Evolutionary conservation across 306 rosid genomes (phyloP).

Genomic region (Urtica urens): DNA sequence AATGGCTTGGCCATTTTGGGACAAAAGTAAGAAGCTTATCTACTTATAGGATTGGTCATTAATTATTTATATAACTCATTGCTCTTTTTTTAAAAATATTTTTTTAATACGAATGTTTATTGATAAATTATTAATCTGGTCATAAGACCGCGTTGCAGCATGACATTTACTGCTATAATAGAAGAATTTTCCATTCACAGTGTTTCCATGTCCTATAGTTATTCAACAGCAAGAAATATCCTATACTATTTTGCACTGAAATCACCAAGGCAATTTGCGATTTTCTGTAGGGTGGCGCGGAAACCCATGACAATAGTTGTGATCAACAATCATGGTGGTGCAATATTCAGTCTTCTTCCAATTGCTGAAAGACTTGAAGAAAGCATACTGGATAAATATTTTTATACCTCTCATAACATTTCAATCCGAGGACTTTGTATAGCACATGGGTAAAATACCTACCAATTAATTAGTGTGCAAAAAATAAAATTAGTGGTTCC

Average conservation of each 20-base stretch:
- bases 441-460: conserved; percentile 70
- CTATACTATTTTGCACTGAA: not conserved
- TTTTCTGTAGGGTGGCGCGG: conserved; percentile 64
- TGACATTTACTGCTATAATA: no score
- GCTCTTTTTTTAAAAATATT: not conserved
- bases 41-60: conserved; percentile 12
- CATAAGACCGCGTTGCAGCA: no score
- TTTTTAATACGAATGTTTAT: no score
- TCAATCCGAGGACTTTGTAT: conserved; percentile 48
- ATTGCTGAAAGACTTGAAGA: conserved; percentile 56
- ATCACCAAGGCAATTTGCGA: no score
- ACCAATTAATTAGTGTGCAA: not conserved
- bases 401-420: conserved; percentile 73
- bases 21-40: conserved; percentile 49
- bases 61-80: not conserved
- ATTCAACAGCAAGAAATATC: not conserved
- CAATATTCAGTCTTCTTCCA: conserved; percentile 84
- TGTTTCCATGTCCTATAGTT: not conserved
- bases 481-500: not conserved
- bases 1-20: conserved; percentile 76
- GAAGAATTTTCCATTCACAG: not conserved
- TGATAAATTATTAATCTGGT: no score
- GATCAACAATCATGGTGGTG: conserved; percentile 90
- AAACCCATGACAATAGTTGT: conserved; percentile 81
- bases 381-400: conserved; percentile 46